These are phyloP conservation scores for Dendrobium officinale DNA, from an alignment of 106 monocot genomes.

Conservation along the genomic window DNA sequence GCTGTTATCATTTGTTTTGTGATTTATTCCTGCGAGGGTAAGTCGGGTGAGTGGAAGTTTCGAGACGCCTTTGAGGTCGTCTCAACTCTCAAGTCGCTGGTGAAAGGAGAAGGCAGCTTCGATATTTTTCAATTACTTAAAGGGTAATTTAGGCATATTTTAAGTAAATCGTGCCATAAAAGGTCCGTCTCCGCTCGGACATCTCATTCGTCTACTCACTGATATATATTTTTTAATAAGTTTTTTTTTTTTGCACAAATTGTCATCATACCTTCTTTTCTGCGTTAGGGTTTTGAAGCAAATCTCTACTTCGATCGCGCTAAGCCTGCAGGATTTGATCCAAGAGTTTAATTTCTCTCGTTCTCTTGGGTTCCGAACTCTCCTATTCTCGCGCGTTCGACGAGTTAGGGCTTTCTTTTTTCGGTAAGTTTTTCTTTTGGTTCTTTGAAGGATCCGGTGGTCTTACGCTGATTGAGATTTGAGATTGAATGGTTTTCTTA, in stretches of 20 bases:
- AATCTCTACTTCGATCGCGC: neutral
- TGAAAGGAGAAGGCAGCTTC: neutral
- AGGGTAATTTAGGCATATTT: neutral
- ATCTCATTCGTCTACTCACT: neutral
- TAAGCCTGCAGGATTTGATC: constrained; percentile 2
- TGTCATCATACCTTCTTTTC: neutral
- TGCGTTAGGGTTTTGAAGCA: constrained; percentile 8
- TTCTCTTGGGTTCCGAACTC: neutral
- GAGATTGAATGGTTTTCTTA: neutral
- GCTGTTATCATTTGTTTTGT: no score
- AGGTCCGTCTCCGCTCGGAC: neutral
- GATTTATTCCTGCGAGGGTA: neutral
- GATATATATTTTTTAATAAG: neutral
- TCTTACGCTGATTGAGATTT: neutral
- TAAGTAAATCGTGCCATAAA: neutral
- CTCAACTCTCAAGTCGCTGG: neutral
- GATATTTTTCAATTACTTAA: neutral
- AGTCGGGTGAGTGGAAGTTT: neutral
- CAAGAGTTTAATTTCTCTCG: neutral
- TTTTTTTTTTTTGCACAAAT: neutral
- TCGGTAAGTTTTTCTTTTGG: neutral
- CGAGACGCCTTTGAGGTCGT: neutral
- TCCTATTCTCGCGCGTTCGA: constrained; percentile 3
- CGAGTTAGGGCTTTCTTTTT: neutral
- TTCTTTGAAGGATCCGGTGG: neutral